Evolutionary conservation across 2,329 filamentous ascomycete species (phyloP), one percentile per base, ranked within the genome.

Genomic region (Trichoderma simmonsii): DNA sequence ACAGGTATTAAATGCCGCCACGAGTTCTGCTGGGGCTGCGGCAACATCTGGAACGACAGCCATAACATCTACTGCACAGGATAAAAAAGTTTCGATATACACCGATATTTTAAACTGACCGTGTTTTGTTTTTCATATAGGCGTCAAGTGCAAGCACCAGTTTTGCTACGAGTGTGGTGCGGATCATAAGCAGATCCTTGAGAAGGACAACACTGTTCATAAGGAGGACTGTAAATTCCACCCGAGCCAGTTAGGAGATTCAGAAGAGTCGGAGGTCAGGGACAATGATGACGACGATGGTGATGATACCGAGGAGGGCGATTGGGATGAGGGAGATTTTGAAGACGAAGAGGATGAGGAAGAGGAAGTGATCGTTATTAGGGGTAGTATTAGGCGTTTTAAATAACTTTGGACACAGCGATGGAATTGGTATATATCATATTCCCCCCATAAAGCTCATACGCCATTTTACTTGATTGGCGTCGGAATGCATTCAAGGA

Each of bases 131-230:
- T 28, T 21, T 21, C 7, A 2, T 5, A 43, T 43, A 81, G 79
- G 80, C 71, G 73, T 73, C 12, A 75, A 70, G 39, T 81, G 80
- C 71, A 75, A 74, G 12, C 73, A 78, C 56, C 73, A 78, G 56
- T 80, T 80, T 71, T 81, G 80, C 74, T 82, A 78, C 72, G 79
- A 82, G 39, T 83, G 81, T 57, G 77, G 81, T n/a, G 81, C 78
- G 6, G 76, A 78, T 32, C 77, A 83, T 62, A 73, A 65, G 34
- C 71, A 75, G 36, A 81, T 83, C 34, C 21, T 83, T 43, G 70
- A 72, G 34, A 73, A 75, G 24, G 81, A 82, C 61, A 82, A 83
- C 48, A 79, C 75, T 30, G 71, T 74, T 6, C 82, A 83, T 72
- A 63, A 74, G 61, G 54, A 69, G 18, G 72, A 63, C 8, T 83